Evolutionary conservation across 257 asterid species (phyloP), one percentile per base, ranked within the genome.

Genomic region (Jasminum sambac): DNA sequence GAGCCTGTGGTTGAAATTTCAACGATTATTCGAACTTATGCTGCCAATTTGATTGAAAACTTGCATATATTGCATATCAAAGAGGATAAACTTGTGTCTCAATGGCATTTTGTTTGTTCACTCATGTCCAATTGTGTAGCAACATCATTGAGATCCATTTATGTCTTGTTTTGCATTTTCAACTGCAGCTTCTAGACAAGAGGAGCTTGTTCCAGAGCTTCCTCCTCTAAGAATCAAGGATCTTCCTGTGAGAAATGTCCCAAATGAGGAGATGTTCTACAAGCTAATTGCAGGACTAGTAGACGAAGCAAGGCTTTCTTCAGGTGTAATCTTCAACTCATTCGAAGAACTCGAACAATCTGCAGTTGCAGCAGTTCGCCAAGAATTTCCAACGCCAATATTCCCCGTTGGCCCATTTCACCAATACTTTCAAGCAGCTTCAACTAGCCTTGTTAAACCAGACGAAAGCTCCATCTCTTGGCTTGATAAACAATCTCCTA

Each of bases 311-410:
- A 16, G 55, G 61, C 8, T 26, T 17, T 52, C 61, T 52, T 52
- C 61, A 24, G 87, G 87, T 0, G 70, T 82, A 0, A 76, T 82
- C 17, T 76, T 82, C 64, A 82, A 79, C 73, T 76, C 87, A 4
- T 79, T 79, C 36, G 84, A 82, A 63, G 84, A 82, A 6, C 69
- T 82, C 26, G 87, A 82, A 25, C 61, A 52, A 19, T 52, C 61
- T 8, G 25, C 68, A 11, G 21, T 74, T 19, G 44, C 26, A 2
- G 21, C 66, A 36, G 69, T 74, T 34, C 73, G 61, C 61, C 61
- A 52, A 52, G 61, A 52, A 52, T 52, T 52, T 19, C 61, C 13
- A 52, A 7, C 61, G 1, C 61, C 61, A 52, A 19, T 52, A 19
- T 52, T 17, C 26, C 61, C 61, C 2, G 13, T 52, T 52, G 61